Percentiles rank a stretch among this genome's conserved stretches.
Conservation (phyloP, 805 yeast species). For the Ascoidea asiatica region DNA sequence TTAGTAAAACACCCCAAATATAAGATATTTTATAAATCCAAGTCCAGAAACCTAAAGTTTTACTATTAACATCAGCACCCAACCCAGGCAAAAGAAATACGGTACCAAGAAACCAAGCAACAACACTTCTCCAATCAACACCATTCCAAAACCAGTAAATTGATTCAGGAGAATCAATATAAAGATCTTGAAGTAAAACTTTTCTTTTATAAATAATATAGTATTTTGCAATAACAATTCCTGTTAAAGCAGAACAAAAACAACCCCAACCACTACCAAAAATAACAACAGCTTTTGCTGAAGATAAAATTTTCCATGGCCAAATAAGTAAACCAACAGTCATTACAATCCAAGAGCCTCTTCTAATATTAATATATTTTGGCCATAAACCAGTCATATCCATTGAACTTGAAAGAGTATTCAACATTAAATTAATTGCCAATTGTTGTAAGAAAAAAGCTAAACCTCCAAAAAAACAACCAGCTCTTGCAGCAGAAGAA, state of each 20-base stretch:
- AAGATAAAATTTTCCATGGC: constrained; percentile 26
- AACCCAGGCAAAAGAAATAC: constrained; percentile 16
- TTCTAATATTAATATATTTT: constrained; percentile 17
- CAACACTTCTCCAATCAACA: constrained; percentile 16
- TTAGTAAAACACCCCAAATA: constrained; percentile 11
- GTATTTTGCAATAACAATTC: constrained; percentile 6
- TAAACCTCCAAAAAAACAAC: constrained; percentile 17
- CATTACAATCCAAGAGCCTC: constrained; percentile 17
- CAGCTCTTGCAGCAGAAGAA: constrained; percentile 17
- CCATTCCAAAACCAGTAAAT: constrained; percentile 14
- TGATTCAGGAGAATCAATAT: constrained; percentile 7
- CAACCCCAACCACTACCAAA: constrained; percentile 15
- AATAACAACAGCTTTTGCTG: constrained; percentile 12
- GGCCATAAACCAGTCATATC: constrained; percentile 22
- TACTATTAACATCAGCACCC: constrained; percentile 9
- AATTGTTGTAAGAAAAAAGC: constrained; percentile 18
- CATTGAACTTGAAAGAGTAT: constrained; percentile 16
- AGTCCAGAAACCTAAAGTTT: constrained; percentile 9
- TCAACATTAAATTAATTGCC: constrained; percentile 18
- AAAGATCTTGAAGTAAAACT: constrained; percentile 12
- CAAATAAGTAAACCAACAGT: constrained; percentile 22
- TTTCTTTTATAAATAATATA: constrained; percentile 11
- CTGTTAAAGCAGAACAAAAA: constrained; percentile 13
- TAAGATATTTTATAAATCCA: constrained; percentile 12
- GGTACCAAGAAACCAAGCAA: constrained; percentile 12